Evolutionary conservation across 805 yeast genomes (phyloP).

Genomic region (Metschnikowia koreensis): DNA sequence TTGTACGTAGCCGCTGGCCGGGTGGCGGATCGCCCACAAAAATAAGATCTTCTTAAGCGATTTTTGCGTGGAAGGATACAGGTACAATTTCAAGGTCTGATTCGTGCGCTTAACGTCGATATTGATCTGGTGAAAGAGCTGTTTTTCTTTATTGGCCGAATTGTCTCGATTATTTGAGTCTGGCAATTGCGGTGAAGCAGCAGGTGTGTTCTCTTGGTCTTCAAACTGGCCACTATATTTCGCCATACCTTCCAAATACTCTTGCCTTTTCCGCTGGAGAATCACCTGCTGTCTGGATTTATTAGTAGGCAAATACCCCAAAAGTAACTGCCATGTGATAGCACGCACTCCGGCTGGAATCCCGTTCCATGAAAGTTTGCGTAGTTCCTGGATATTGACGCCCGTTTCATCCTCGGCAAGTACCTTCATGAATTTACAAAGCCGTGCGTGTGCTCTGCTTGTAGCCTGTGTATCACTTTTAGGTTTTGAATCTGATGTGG

Average conservation of each 20-base stretch:
- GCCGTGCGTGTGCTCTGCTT: conserved; percentile 59
- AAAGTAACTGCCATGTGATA: conserved; percentile 80
- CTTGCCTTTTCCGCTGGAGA: conserved; percentile 76
- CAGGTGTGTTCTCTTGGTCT: not conserved
- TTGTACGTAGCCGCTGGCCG: conserved; percentile 97
- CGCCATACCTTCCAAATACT: conserved; percentile 71
- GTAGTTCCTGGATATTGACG: conserved; percentile 66
- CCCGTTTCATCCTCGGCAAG: conserved; percentile 43
- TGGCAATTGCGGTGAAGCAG: not conserved
- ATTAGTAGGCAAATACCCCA: conserved; percentile 90
- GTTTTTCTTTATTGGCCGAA: conserved; percentile 52
- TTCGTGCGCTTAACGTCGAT: conserved; percentile 95
- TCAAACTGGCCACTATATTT: conserved; percentile 51
- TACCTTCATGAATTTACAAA: conserved; percentile 63
- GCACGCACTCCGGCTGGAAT: conserved; percentile 81
- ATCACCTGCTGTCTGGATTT: conserved; percentile 69
- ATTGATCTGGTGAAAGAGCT: conserved; percentile 92
- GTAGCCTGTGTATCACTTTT: not conserved
- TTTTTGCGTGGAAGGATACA: conserved; percentile 66
- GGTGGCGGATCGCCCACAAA: conserved; percentile 95
- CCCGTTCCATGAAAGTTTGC: conserved; percentile 91
- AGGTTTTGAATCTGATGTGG: not conserved
- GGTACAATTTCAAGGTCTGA: conserved; percentile 75
- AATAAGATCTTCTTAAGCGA: conserved; percentile 79
- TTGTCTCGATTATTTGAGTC: conserved; percentile 29